phyloP scores from a whole-genome alignment of 164 flowering plant species.

The Santalum album region DNA sequence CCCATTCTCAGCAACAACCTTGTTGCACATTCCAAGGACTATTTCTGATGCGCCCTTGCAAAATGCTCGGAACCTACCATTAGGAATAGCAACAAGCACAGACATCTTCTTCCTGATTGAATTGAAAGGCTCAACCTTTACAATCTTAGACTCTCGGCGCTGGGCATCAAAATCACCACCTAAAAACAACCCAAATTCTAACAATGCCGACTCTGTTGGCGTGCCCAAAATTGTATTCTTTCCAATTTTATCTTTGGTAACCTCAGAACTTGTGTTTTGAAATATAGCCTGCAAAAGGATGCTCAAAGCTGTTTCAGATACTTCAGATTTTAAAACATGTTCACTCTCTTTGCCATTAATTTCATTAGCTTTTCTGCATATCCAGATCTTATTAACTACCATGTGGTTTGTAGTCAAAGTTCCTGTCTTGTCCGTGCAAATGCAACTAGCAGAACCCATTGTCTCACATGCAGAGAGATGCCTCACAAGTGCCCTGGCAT shows the following conservation, averaged over 20 bases:
- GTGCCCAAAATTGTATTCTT: slow-evolving; percentile 45
- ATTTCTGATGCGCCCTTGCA: slow-evolving; percentile 94
- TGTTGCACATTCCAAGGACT: slow-evolving; percentile 34
- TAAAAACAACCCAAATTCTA: slow-evolving; percentile 57
- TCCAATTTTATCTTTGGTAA: slow-evolving; percentile 51
- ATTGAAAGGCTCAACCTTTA: slow-evolving; percentile 71
- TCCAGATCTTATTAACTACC: slow-evolving; percentile 33
- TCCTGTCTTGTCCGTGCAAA: slow-evolving; percentile 59
- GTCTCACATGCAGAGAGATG: slow-evolving; percentile 57
- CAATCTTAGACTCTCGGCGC: slow-evolving; percentile 23
- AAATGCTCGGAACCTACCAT: slow-evolving; percentile 43
- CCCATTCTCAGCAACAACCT: slow-evolving; percentile 21
- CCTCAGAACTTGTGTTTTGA: slow-evolving; percentile 46
- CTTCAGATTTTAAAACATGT: slow-evolving; percentile 8
- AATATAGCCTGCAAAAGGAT: slow-evolving; percentile 35
- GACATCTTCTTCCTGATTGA: slow-evolving; percentile 75
- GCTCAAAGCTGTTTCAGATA: slow-evolving; percentile 15
- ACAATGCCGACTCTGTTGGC: slow-evolving; percentile 69
- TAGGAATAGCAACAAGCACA: slow-evolving; percentile 49
- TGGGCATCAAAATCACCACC: slow-evolving; percentile 44
- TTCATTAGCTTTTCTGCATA: slow-evolving; percentile 22
- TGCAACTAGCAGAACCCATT: slow-evolving; percentile 48
- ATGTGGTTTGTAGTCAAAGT: slow-evolving; percentile 50
- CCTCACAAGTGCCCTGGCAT: slow-evolving; percentile 37
- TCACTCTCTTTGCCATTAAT: slow-evolving; percentile 9